Evolutionary conservation across 2,329 filamentous ascomycete genomes (phyloP).

Genomic region (Botrytis pseudocinerea): DNA sequence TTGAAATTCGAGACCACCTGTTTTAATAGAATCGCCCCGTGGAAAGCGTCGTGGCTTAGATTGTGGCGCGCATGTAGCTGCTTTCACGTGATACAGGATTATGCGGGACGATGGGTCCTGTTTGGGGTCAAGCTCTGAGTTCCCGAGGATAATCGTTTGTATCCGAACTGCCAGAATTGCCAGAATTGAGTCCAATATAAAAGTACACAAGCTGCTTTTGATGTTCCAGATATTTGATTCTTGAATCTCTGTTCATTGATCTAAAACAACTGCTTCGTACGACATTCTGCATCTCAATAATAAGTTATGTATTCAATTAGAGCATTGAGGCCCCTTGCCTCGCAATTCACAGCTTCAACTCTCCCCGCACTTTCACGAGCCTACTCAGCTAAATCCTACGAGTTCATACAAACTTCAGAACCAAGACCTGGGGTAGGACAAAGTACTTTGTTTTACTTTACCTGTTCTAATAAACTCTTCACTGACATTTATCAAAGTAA

Average conservation of each 20-base stretch:
- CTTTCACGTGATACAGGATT: background rate
- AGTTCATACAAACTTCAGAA: conserved; percentile 78
- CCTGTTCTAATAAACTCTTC: background rate
- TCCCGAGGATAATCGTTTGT: conserved; percentile 17
- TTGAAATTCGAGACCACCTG: conserved; percentile 23
- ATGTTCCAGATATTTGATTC: background rate
- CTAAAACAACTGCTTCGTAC: background rate
- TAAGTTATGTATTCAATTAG: conserved; percentile 38
- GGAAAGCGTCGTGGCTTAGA: conserved; percentile 12
- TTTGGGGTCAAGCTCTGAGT: background rate
- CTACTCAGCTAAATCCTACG: conserved; percentile 55
- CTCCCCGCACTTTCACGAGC: conserved; percentile 38
- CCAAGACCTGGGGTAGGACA: conserved; percentile 89
- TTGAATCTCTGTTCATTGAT: background rate
- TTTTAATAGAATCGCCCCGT: conserved; percentile 11
- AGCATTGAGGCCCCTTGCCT: conserved; percentile 38
- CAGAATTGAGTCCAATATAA: conserved; percentile 1
- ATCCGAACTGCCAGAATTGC: background rate
- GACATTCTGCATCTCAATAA: background rate
- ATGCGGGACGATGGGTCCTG: background rate
- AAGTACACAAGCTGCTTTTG: background rate
- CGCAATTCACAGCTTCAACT: conserved; percentile 35
- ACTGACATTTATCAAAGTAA: conserved; percentile 58
- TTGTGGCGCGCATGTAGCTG: background rate
- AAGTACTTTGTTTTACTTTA: conserved; percentile 54